phyloP scores from a whole-genome alignment of 805 yeast genomes.

The Ogataea glucozyma region DNA sequence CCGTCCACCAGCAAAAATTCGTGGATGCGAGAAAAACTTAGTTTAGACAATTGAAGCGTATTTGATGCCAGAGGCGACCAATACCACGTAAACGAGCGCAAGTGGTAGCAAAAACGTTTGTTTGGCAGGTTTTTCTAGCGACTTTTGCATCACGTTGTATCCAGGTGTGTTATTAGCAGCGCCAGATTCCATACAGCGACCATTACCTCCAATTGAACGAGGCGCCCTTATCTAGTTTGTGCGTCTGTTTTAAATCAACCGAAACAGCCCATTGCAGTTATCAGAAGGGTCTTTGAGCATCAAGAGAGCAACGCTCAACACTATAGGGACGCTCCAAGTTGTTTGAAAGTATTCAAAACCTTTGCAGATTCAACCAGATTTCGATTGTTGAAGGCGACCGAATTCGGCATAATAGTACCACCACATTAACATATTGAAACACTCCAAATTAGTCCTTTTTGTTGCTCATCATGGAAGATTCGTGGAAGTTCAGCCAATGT shows the following conservation, averaged over 20 bases:
- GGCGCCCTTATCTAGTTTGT: conserved; percentile 8
- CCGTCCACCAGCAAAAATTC: conserved; percentile 7
- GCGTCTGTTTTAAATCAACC: conserved; percentile 3
- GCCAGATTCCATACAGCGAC: background rate
- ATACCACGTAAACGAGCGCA: background rate
- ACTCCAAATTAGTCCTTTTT: background rate
- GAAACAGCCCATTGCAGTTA: background rate
- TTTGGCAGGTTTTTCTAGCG: background rate
- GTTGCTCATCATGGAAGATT: conserved; percentile 30
- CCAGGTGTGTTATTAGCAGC: background rate
- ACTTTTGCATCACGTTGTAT: background rate
- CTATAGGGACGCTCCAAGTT: too few relatives aligned
- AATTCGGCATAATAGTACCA: too few relatives aligned
- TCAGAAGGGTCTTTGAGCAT: too few relatives aligned
- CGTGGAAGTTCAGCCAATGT: conserved; percentile 93
- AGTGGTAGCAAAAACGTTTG: conserved; percentile 1
- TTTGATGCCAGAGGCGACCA: conserved; percentile 2
- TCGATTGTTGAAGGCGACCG: too few relatives aligned
- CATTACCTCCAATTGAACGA: conserved; percentile 1
- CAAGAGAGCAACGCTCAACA: too few relatives aligned
- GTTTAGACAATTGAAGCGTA: conserved; percentile 2
- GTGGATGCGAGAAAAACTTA: conserved; percentile 5
- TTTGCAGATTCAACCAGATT: too few relatives aligned
- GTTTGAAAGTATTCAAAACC: too few relatives aligned
- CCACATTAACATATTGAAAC: background rate